Evolutionary conservation across 116 monocot genomes (phyloP).

Genomic region (Posidonia oceanica): DNA sequence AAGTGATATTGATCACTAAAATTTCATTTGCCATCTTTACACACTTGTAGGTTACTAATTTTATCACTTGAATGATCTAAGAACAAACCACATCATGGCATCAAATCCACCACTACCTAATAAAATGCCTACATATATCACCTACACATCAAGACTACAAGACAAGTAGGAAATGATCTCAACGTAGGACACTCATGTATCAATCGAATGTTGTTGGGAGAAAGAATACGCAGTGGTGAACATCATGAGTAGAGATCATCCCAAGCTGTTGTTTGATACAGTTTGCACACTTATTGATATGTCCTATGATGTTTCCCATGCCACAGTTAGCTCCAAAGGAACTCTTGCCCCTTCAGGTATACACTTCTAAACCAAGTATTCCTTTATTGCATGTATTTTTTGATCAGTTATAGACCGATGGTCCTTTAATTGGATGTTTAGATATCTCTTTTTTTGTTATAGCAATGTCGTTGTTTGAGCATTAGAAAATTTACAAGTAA

Average conservation of each 20-base stretch:
- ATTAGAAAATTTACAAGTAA: too few species aligned
- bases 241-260: slow-evolving; percentile 32
- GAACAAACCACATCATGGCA: slow-evolving; percentile 66
- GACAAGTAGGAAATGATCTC: neutral
- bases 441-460: too few species aligned
- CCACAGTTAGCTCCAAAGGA: slow-evolving; percentile 31
- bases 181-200: slow-evolving; percentile 15
- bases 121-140: slow-evolving; percentile 77
- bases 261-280: slow-evolving; percentile 62
- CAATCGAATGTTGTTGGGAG: slow-evolving; percentile 47
- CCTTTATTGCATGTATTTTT: too few species aligned
- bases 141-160: slow-evolving; percentile 19
- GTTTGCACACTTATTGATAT: slow-evolving; percentile 59
- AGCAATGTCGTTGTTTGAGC: too few species aligned
- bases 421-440: too few species aligned
- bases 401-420: too few species aligned
- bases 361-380: too few species aligned
- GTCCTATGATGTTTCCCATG: slow-evolving; percentile 53
- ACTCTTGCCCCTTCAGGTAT: slow-evolving; percentile 30
- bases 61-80: slow-evolving; percentile 19
- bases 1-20: too few species aligned
- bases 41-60: neutral
- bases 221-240: slow-evolving; percentile 54
- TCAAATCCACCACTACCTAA: slow-evolving; percentile 61
- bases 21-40: neutral